Conservation (phyloP, 2,329 filamentous ascomycete genomes). For the Plenodomus lindquistii region DNA sequence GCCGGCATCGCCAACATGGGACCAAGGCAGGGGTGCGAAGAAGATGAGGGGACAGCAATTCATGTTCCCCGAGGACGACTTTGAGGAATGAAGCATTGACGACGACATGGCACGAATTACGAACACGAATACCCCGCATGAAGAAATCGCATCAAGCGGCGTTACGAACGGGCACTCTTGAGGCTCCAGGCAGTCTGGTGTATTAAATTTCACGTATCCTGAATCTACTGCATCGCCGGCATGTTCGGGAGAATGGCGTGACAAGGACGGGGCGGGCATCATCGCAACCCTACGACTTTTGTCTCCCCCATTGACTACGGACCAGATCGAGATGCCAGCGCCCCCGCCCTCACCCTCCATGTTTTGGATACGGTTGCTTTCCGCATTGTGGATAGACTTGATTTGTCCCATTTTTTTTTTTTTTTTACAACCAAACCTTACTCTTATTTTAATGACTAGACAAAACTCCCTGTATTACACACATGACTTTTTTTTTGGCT, state of each 20-base stretch:
- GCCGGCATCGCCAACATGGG: constrained; percentile 36
- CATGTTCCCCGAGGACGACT: constrained; percentile 21
- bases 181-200: background rate
- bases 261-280: no score
- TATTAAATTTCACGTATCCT: background rate
- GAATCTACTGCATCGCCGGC: background rate
- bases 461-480: constrained; percentile 9
- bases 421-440: no score
- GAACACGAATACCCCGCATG: constrained; percentile 10
- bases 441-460: constrained; percentile 24
- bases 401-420: background rate
- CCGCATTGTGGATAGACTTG: background rate
- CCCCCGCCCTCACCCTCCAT: no score
- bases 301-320: no score
- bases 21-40: constrained; percentile 26
- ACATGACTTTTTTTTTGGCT: background rate
- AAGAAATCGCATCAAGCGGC: constrained; percentile 17
- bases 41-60: constrained; percentile 25
- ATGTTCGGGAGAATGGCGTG: no score
- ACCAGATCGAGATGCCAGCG: no score
- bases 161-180: constrained; percentile 4
- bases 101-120: constrained; percentile 21
- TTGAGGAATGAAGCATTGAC: constrained; percentile 14
- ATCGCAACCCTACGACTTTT: no score
- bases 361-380: no score